phyloP scores from a whole-genome alignment of 441 rosid genomes.

The Populus hybrid region DNA sequence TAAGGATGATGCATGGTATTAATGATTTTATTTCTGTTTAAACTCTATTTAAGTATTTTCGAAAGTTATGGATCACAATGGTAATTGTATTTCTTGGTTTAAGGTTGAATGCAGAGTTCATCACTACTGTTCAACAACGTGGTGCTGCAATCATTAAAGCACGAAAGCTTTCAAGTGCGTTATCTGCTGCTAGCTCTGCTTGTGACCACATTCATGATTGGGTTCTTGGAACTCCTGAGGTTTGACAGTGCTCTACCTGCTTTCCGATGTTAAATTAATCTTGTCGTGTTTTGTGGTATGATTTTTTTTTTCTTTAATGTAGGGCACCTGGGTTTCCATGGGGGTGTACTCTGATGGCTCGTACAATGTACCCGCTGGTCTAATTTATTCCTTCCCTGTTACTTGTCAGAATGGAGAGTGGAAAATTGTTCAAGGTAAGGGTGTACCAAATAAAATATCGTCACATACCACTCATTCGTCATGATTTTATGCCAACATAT shows the following conservation, averaged over 20 bases:
- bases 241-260: slow-evolving; percentile 16
- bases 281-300: background rate
- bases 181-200: slow-evolving; percentile 91
- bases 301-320: slow-evolving; percentile 10
- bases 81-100: slow-evolving; percentile 13
- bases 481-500: background rate
- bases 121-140: slow-evolving; percentile 77
- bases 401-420: slow-evolving; percentile 78
- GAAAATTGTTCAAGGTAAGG: slow-evolving; percentile 84
- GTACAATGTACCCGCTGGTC: slow-evolving; percentile 80
- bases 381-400: slow-evolving; percentile 88
- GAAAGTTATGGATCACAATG: background rate
- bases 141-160: slow-evolving; percentile 96
- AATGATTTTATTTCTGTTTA: background rate
- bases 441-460: background rate
- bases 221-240: slow-evolving; percentile 98
- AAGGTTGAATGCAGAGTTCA: slow-evolving; percentile 78
- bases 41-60: background rate
- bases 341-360: slow-evolving; percentile 95
- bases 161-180: slow-evolving; percentile 74
- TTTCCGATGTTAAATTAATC: background rate
- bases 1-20: slow-evolving; percentile 73
- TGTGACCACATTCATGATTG: slow-evolving; percentile 93
- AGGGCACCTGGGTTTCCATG: slow-evolving; percentile 93
- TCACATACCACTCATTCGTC: background rate